These are phyloP conservation scores for Lichtheimia corymbifera DNA, from an alignment of 371 early-diverging fungal species.

Conservation along the genomic window DNA sequence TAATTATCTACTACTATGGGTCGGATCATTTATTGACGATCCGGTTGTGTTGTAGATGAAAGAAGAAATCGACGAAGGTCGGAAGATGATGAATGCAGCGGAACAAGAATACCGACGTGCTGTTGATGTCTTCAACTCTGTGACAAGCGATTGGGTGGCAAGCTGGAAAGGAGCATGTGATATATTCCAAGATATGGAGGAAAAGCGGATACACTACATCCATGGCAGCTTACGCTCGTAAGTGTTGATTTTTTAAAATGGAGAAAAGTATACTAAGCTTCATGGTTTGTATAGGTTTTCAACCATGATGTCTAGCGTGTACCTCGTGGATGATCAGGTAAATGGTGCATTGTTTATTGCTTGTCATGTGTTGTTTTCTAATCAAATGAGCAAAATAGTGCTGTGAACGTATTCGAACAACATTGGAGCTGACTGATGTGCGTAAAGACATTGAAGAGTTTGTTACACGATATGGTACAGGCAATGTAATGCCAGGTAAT, in stretches of 20 bases:
- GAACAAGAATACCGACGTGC: slow-evolving; percentile 45
- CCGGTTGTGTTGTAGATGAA: background rate
- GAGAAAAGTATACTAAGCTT: background rate
- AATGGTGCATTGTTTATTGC: background rate
- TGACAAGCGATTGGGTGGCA: slow-evolving; percentile 34
- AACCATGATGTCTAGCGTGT: slow-evolving; percentile 48
- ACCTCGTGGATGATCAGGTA: slow-evolving; percentile 49
- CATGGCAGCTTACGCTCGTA: slow-evolving; percentile 44
- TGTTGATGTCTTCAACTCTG: slow-evolving; percentile 28
- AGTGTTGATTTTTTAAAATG: slow-evolving; percentile 8
- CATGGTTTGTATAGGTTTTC: slow-evolving; percentile 32
- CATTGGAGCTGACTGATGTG: slow-evolving; percentile 41
- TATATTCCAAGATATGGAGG: slow-evolving; percentile 46
- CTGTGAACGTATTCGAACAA: slow-evolving; percentile 42
- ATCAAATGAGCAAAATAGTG: slow-evolving; percentile 19
- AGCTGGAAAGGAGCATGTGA: slow-evolving; percentile 37
- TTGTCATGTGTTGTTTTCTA: slow-evolving; percentile 6
- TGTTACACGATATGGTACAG: slow-evolving; percentile 35
- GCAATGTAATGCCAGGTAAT: slow-evolving; percentile 34
- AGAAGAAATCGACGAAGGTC: slow-evolving; percentile 21
- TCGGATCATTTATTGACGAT: background rate
- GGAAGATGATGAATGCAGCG: slow-evolving; percentile 20
- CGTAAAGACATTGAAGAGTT: slow-evolving; percentile 38
- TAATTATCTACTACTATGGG: too few relatives aligned
- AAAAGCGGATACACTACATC: slow-evolving; percentile 37